phyloP scores from a whole-genome alignment of 805 yeast species.

The Metschnikowia colocasiae region DNA sequence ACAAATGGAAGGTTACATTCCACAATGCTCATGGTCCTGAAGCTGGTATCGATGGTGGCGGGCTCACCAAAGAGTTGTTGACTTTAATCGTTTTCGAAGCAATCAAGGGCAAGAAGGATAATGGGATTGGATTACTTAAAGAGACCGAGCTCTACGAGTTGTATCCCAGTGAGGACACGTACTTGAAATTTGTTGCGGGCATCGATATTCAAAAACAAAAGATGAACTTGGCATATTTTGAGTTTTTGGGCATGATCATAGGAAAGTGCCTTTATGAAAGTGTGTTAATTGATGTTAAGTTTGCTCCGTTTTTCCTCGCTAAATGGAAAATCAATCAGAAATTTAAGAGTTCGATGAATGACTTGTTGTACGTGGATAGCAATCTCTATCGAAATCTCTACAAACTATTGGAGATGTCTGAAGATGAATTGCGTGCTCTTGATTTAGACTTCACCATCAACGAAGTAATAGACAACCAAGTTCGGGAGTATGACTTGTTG shows the following conservation, averaged over 20 bases:
- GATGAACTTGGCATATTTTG: constrained; percentile 31
- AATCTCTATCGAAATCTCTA: constrained; percentile 63
- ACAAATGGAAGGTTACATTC: constrained; percentile 61
- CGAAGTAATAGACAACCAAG: constrained; percentile 40
- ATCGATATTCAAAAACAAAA: constrained; percentile 29
- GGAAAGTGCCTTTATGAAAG: constrained; percentile 89
- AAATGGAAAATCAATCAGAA: constrained; percentile 51
- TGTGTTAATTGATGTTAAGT: constrained; percentile 73
- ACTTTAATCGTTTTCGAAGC: constrained; percentile 70
- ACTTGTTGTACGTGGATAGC: constrained; percentile 65
- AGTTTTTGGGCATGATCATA: constrained; percentile 75
- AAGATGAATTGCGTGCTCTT: constrained; percentile 52
- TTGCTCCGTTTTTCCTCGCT: constrained; percentile 81
- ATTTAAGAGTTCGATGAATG: constrained; percentile 67
- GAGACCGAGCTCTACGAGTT: constrained; percentile 53
- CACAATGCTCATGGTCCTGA: constrained; percentile 71
- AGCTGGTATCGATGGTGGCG: constrained; percentile 96
- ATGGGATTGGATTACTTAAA: constrained; percentile 33
- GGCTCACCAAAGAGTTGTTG: constrained; percentile 85
- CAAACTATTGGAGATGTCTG: constrained; percentile 54
- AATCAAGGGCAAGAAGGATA: constrained; percentile 38
- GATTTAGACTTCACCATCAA: constrained; percentile 66
- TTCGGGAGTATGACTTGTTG: constrained; percentile 52
- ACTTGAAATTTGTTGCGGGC: constrained; percentile 28
- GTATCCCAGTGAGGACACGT: constrained; percentile 67